phyloP scores from a whole-genome alignment of 2,329 filamentous ascomycete species.

The Ophiosphaerella korrae region DNA sequence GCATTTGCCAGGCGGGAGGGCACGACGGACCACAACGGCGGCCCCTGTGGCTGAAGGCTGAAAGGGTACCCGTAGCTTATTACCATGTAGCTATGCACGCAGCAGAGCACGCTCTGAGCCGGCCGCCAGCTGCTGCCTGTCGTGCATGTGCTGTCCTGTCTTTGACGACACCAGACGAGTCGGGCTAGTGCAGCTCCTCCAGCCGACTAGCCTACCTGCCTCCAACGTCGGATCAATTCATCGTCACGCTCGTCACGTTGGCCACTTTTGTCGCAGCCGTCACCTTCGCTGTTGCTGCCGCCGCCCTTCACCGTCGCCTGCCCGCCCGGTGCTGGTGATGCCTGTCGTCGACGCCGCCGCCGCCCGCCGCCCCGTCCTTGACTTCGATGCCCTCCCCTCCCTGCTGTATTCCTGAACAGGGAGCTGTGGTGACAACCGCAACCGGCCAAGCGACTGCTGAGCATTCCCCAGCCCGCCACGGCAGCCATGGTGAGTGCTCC shows the following conservation, averaged over 20 bases:
- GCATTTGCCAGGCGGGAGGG: too few relatives aligned
- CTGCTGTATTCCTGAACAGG: slow-evolving; percentile 15
- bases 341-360: slow-evolving; percentile 8
- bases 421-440: slow-evolving; percentile 25
- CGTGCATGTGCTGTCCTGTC: background rate
- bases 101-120: background rate
- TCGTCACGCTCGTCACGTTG: too few relatives aligned
- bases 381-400: slow-evolving; percentile 16
- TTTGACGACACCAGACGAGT: background rate
- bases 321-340: slow-evolving; percentile 8
- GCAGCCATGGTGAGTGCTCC: slow-evolving; percentile 29
- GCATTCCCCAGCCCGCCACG: slow-evolving; percentile 18
- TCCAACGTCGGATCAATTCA: too few relatives aligned
- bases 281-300: too few relatives aligned
- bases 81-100: background rate
- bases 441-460: slow-evolving; percentile 16
- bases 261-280: too few relatives aligned
- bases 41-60: background rate
- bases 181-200: background rate
- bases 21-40: background rate
- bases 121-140: background rate
- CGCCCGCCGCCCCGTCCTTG: slow-evolving; percentile 9
- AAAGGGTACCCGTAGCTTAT: too few relatives aligned
- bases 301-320: too few relatives aligned
- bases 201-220: background rate